Evolutionary conservation across 768 basidiomycete species (phyloP).

Genomic region (Rhizopogon vinicolor): DNA sequence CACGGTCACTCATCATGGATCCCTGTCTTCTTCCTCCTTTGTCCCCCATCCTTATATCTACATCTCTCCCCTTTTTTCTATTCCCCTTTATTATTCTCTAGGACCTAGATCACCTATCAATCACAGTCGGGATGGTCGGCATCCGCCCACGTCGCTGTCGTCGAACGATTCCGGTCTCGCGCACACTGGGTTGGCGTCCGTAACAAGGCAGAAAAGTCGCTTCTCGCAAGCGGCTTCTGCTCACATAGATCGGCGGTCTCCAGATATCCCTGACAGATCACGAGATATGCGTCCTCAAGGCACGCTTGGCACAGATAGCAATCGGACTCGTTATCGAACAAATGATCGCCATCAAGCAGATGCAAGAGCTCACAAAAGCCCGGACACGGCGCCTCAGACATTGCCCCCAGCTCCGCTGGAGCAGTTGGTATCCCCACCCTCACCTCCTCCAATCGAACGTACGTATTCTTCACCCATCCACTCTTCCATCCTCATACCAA

Average conservation of each 20-base stretch:
- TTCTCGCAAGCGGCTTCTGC: slow-evolving; percentile 15
- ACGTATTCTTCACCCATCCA: slow-evolving; percentile 30
- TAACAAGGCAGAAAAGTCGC: slow-evolving; percentile 13
- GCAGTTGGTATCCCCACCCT: slow-evolving; percentile 13
- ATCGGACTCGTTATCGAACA: slow-evolving; percentile 13
- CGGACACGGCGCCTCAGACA: not conserved
- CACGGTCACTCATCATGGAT: slow-evolving; percentile 39
- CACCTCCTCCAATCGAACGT: slow-evolving; percentile 29
- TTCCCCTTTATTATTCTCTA: slow-evolving; percentile 34
- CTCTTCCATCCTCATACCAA: slow-evolving; percentile 23
- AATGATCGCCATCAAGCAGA: slow-evolving; percentile 6
- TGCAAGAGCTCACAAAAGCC: slow-evolving; percentile 2
- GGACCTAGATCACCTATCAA: slow-evolving; percentile 35
- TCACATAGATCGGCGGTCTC: slow-evolving; percentile 9
- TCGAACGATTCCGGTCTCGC: slow-evolving; percentile 13
- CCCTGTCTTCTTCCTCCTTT: slow-evolving; percentile 26
- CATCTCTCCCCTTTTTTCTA: slow-evolving; percentile 20
- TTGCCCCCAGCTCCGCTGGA: slow-evolving; percentile 2
- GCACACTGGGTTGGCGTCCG: slow-evolving; percentile 3
- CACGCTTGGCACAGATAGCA: slow-evolving; percentile 10
- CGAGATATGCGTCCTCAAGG: slow-evolving; percentile 18
- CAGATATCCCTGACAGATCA: slow-evolving; percentile 11
- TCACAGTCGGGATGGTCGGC: slow-evolving; percentile 26
- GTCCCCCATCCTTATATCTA: slow-evolving; percentile 24
- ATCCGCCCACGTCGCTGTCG: slow-evolving; percentile 9